These are phyloP conservation scores for Ochetophila trinervis DNA, from an alignment of 306 rosid species.

Conservation along the genomic window DNA sequence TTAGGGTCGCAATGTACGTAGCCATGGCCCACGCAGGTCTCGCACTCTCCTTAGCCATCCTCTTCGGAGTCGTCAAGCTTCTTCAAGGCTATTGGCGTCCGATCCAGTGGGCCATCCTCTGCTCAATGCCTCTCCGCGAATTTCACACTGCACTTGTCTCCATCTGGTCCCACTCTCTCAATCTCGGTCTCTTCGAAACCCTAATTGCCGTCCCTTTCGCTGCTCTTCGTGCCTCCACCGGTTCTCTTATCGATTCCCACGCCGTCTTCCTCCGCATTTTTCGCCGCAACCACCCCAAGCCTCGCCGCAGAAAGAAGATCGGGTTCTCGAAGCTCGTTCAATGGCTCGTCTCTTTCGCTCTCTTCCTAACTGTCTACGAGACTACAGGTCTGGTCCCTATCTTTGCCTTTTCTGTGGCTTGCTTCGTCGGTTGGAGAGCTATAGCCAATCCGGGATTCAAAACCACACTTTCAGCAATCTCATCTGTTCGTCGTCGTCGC, in stretches of 20 bases:
- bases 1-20: conserved; percentile 30
- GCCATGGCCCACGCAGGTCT: conserved; percentile 37
- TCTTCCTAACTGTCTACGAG: conserved; percentile 22
- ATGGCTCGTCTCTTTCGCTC: conserved; percentile 26
- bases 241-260: conserved; percentile 21
- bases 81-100: conserved; percentile 26
- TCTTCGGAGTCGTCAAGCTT: conserved; percentile 21
- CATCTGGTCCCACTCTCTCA: conserved; percentile 26
- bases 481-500: conserved; percentile 2
- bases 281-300: not conserved
- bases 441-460: conserved; percentile 5
- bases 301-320: not conserved
- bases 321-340: conserved; percentile 26
- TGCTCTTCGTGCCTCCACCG: conserved; percentile 15
- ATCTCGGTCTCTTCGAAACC: conserved; percentile 26
- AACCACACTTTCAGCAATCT: conserved; percentile 12
- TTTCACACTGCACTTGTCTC: conserved; percentile 27
- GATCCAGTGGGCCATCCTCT: conserved; percentile 32
- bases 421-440: conserved; percentile 9
- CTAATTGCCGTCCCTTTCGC: conserved; percentile 23
- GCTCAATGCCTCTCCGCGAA: conserved; percentile 36
- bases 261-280: conserved; percentile 6
- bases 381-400: conserved; percentile 12
- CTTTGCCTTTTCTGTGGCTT: not conserved
- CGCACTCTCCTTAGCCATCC: conserved; percentile 22